Evolutionary conservation across 306 rosid genomes (phyloP).

Genomic region (Lithocarpus polystachyus): DNA sequence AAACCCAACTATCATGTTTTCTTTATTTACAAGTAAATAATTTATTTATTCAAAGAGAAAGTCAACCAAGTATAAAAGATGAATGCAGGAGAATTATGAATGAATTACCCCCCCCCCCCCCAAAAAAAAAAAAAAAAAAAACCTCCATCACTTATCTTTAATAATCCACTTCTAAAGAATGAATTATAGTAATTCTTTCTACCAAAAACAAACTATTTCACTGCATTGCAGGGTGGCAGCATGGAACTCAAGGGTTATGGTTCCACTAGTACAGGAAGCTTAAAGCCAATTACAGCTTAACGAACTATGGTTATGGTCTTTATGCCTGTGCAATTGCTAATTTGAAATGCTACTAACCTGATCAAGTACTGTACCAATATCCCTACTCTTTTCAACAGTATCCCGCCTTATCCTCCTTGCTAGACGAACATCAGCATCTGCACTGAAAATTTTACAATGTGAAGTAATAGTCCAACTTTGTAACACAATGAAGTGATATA

Average conservation of each 20-base stretch:
- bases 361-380: constrained; percentile 89
- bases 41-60: not conserved
- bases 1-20: not conserved
- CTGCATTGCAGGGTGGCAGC: not conserved
- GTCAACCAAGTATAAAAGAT: not conserved
- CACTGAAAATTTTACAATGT: constrained; percentile 82
- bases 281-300: not conserved
- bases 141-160: constrained; percentile 1
- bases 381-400: constrained; percentile 77
- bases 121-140: not conserved
- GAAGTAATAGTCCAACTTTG: constrained; percentile 57
- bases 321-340: constrained; percentile 7
- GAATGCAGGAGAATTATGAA: not conserved
- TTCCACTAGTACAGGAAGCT: constrained; percentile 6
- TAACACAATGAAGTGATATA: constrained; percentile 12
- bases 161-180: constrained; percentile 3
- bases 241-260: constrained; percentile 5
- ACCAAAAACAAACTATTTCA: not conserved
- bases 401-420: constrained; percentile 98
- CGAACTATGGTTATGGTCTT: constrained; percentile 3
- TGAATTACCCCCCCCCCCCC: not conserved
- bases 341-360: constrained; percentile 57
- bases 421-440: constrained; percentile 99
- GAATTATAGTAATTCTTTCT: too few relatives aligned
- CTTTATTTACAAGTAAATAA: not conserved